Percentiles rank a stretch among this genome's conserved stretches.
phyloP scores from a whole-genome alignment of 2,329 filamentous ascomycete genomes.

The Pseudogymnoascus sp. region DNA sequence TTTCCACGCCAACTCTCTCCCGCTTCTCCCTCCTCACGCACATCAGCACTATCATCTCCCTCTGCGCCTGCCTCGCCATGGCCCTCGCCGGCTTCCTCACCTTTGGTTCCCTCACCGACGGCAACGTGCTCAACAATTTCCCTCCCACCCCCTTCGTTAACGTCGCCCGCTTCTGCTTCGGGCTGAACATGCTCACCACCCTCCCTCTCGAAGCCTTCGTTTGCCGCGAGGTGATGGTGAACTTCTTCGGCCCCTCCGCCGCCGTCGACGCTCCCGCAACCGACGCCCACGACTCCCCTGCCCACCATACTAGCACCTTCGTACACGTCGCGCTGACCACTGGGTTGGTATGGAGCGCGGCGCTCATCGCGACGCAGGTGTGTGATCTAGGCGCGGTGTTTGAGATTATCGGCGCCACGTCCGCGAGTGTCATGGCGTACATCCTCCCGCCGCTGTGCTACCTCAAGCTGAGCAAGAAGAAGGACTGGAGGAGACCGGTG shows the following conservation, averaged over 20 bases:
- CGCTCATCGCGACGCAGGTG: conserved; percentile 71
- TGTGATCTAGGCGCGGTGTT: conserved; percentile 94
- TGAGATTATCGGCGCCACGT: conserved; percentile 91
- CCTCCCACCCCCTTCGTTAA: conserved; percentile 84
- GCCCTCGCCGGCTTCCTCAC: conserved; percentile 83
- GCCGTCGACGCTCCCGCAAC: conserved; percentile 16
- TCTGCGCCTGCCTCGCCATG: conserved; percentile 85
- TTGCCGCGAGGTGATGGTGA: conserved; percentile 91
- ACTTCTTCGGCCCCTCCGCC: conserved; percentile 55
- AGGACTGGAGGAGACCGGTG: conserved; percentile 59
- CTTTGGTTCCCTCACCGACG: conserved; percentile 84
- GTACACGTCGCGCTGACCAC: conserved; percentile 78
- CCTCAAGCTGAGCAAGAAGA: conserved; percentile 77
- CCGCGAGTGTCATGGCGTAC: conserved; percentile 87
- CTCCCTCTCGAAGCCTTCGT: conserved; percentile 95
- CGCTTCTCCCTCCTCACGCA: conserved; percentile 91
- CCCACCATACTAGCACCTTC: conserved; percentile 63
- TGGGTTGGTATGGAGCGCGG: conserved; percentile 68
- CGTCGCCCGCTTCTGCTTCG: conserved; percentile 88
- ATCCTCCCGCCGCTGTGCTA: conserved; percentile 93
- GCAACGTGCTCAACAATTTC: conserved; percentile 98
- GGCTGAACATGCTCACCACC: conserved; percentile 97
- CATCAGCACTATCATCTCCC: conserved; percentile 81
- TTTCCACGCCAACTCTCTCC: conserved; percentile 89
- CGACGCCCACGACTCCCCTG: conserved; percentile 44